Evolutionary conservation across 2,329 filamentous ascomycete species (phyloP).

Genomic region (Lojkania enalia): DNA sequence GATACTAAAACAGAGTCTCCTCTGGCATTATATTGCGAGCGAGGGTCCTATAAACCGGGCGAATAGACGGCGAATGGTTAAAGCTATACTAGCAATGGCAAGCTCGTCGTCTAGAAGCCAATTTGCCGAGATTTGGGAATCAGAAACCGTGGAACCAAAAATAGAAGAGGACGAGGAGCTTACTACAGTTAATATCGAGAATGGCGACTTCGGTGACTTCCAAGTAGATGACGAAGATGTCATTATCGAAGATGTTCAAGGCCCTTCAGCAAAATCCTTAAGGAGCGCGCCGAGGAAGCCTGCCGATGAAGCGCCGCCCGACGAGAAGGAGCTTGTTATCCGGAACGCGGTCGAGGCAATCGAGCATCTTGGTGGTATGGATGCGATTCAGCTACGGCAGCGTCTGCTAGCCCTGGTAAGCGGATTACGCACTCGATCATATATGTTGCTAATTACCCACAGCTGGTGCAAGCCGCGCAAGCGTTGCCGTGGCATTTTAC

Average conservation of each 20-base stretch:
- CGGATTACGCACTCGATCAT: background rate
- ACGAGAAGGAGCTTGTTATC: slow-evolving; percentile 1
- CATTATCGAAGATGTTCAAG: slow-evolving; percentile 25
- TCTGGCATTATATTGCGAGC: slow-evolving; percentile 62
- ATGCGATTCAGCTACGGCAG: slow-evolving; percentile 64
- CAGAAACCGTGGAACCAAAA: slow-evolving; percentile 60
- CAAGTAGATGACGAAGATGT: slow-evolving; percentile 36
- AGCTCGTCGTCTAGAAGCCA: slow-evolving; percentile 54
- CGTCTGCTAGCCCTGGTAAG: slow-evolving; percentile 63
- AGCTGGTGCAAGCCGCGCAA: slow-evolving; percentile 45
- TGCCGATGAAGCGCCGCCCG: background rate
- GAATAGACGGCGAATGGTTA: slow-evolving; percentile 60
- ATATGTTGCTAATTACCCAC: slow-evolving; percentile 23
- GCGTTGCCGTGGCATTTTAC: slow-evolving; percentile 52
- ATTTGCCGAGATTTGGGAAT: slow-evolving; percentile 69
- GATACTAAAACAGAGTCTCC: slow-evolving; percentile 58
- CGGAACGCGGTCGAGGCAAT: slow-evolving; percentile 22
- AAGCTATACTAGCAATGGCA: slow-evolving; percentile 70
- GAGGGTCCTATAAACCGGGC: slow-evolving; percentile 35
- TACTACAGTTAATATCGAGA: slow-evolving; percentile 59
- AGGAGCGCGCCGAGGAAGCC: background rate
- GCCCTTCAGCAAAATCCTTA: background rate
- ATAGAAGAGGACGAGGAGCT: slow-evolving; percentile 50
- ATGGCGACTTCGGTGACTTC: slow-evolving; percentile 64
- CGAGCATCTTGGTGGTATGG: slow-evolving; percentile 45